phyloP scores from a whole-genome alignment of 495 filamentous ascomycete species.

The Viridothelium virens region DNA sequence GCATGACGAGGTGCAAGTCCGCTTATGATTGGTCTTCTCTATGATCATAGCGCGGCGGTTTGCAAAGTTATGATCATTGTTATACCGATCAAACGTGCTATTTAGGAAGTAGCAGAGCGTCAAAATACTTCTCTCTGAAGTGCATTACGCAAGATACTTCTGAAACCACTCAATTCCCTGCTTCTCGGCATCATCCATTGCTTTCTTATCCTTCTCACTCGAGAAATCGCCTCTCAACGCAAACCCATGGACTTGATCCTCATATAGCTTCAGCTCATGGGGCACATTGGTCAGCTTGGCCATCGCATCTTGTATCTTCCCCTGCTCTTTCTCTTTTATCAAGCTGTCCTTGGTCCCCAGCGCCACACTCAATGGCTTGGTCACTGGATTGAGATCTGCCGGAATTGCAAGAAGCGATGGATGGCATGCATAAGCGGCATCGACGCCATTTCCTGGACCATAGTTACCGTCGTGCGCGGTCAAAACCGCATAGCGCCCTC shows the following conservation, averaged over 20 bases:
- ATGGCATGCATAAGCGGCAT: conserved; percentile 31
- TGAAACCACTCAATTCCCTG: conserved; percentile 41
- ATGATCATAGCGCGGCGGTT: not conserved
- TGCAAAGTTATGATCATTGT: too few relatives aligned
- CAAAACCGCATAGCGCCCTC: conserved; percentile 30
- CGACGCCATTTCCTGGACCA: conserved; percentile 18
- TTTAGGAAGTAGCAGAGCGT: too few relatives aligned
- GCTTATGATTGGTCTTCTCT: not conserved
- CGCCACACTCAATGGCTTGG: conserved; percentile 27
- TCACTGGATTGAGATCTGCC: conserved; percentile 27
- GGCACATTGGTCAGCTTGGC: conserved; percentile 28
- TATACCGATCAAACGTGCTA: too few relatives aligned
- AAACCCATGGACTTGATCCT: conserved; percentile 42
- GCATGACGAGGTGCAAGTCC: not conserved
- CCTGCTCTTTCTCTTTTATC: conserved; percentile 25
- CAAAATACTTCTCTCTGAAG: not conserved
- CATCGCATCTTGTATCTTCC: conserved; percentile 31
- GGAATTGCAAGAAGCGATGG: conserved; percentile 29
- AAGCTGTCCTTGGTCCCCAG: conserved; percentile 29
- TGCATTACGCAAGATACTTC: conserved; percentile 23
- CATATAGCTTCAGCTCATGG: conserved; percentile 38
- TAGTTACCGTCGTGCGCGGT: conserved; percentile 17
- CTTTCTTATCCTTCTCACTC: conserved; percentile 41
- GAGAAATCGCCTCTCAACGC: conserved; percentile 40
- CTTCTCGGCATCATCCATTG: conserved; percentile 39